A percentile compares a stretch with the other conserved stretches of the same genome.
These are phyloP conservation scores for Malus sieversii DNA, from an alignment of 306 rosid genomes.

Conservation along the genomic window DNA sequence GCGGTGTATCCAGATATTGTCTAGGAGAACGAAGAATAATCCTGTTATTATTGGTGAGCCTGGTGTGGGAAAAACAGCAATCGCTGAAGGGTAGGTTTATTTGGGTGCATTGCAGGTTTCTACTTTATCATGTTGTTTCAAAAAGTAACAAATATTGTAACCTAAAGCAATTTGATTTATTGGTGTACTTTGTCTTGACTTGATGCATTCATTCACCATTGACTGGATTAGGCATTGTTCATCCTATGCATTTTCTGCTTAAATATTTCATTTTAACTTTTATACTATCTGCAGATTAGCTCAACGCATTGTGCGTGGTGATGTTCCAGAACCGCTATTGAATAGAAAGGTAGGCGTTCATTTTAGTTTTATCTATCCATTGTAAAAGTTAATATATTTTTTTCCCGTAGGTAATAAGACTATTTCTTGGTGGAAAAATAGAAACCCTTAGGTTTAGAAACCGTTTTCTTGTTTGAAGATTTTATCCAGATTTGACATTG, in stretches of 20 bases:
- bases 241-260: not conserved
- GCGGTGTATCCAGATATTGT: conserved; percentile 82
- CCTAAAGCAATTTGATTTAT: no score
- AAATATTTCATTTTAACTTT: not conserved
- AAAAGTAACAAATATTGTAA: not conserved
- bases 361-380: not conserved
- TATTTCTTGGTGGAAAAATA: not conserved
- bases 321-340: conserved; percentile 92
- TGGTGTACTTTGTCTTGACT: no score
- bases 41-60: conserved; percentile 99
- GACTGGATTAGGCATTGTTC: not conserved
- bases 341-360: conserved; percentile 61
- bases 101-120: not conserved
- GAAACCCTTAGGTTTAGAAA: not conserved
- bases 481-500: not conserved
- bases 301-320: conserved; percentile 93
- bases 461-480: not conserved
- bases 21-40: conserved; percentile 91
- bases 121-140: not conserved
- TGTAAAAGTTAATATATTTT: not conserved
- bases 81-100: conserved; percentile 87
- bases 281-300: conserved; percentile 58
- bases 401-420: not conserved
- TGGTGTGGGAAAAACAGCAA: conserved; percentile 98
- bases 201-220: not conserved